Base-by-base conservation (phyloP, 176 grass and related monocot species). In the Eragrostis nindensis region DNA sequence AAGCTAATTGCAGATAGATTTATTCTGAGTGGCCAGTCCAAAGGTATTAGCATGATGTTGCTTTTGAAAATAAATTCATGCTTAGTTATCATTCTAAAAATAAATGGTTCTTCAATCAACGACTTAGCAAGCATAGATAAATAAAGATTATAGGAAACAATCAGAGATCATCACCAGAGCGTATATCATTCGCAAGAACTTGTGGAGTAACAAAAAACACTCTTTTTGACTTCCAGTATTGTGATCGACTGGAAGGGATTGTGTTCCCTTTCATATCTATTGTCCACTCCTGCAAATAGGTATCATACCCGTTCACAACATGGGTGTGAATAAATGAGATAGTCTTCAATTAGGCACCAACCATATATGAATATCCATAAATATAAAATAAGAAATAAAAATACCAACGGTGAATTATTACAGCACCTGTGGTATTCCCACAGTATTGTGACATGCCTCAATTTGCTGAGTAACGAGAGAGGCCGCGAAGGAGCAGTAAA, bases 191-290 rank as follows among this genome's bases (percentile, higher is more conserved):
- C 14, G 81, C 84, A 74, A 95, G 88, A 65, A 95, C 55, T 84
- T 98, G 95, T 24, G 95, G 95, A 83, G 95, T 98, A 43, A 95
- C 90, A 98, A 98, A 98, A 76, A 98, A 98, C 69, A 98, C 90
- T 89, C 95, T 88, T 68, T 89, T 95, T 29, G 84, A 92, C 49
- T 93, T 93, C 95, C 95, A 98, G 65, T 54, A 89, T 60, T 27
- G 19, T 54, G 81, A 87, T 82, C 95, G 71, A 65, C 63, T 82
- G 4, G 88, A 68, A 77, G 92, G 90, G 52, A 49, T 84, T 40
- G 24, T 39, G 54, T 53, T 13, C 76, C 92, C 95, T 89, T 74
- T 95, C 92, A 98, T 89, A 82, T 89, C 88, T 83, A 93, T 86
- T 7, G 90, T 73, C 90, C 86, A 98, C 54, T 98, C 82, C 95